Percentiles rank a stretch among this genome's conserved stretches.
These are phyloP conservation scores for Rhododendron simsii DNA, from an alignment of 148 eudicot species.

Conservation along the genomic window DNA sequence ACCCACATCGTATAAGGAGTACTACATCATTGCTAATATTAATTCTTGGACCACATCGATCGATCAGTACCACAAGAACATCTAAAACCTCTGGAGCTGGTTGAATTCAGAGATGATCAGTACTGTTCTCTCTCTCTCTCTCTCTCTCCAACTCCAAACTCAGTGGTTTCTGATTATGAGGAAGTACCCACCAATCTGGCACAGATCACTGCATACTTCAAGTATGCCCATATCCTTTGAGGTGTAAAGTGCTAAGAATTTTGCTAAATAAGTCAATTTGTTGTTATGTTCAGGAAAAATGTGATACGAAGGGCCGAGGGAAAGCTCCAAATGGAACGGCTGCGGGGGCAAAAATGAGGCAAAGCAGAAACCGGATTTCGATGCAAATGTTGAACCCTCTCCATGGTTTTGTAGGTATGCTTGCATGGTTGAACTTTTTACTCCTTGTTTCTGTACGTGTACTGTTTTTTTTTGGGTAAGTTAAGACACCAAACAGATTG, in stretches of 20 bases:
- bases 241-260: neutral
- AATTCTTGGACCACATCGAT: neutral
- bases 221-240: too few species aligned
- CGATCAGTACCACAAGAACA: neutral
- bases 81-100: neutral
- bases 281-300: slow-evolving; percentile 60
- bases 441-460: neutral
- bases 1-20: neutral
- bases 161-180: neutral
- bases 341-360: slow-evolving; percentile 45
- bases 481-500: neutral
- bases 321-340: slow-evolving; percentile 46
- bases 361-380: slow-evolving; percentile 72
- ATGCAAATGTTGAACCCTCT: slow-evolving; percentile 63
- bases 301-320: slow-evolving; percentile 87
- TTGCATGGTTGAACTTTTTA: neutral
- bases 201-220: neutral
- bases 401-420: slow-evolving; percentile 95
- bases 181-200: neutral
- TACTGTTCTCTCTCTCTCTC: too few species aligned
- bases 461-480: too few species aligned
- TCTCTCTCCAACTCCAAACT: neutral
- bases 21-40: neutral
- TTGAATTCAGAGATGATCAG: neutral
- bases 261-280: neutral